Percentiles rank a stretch among this genome's conserved stretches.
These are phyloP conservation scores for Colletotrichum aenigma DNA, from an alignment of 2,329 filamentous ascomycete species.

Conservation along the genomic window DNA sequence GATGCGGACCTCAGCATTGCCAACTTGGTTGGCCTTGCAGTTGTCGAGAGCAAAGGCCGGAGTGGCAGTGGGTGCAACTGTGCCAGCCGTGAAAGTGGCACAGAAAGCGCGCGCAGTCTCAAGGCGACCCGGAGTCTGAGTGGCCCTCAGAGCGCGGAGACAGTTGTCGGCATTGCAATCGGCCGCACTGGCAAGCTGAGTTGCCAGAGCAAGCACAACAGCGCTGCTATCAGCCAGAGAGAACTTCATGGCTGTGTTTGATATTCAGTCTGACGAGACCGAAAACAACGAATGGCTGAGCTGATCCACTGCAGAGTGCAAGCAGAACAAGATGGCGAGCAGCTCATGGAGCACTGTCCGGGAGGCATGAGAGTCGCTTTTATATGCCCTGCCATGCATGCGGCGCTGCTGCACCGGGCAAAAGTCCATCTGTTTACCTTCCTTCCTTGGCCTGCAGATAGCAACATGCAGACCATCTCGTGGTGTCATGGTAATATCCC, in stretches of 20 bases:
- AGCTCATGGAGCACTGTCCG: not conserved
- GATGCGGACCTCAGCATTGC: not conserved
- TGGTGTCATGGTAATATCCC: not conserved
- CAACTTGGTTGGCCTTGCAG: not conserved
- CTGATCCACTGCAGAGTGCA: not conserved
- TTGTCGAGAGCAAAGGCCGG: not conserved
- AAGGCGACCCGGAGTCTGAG: constrained; percentile 32
- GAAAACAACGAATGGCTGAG: not conserved
- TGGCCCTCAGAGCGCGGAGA: constrained; percentile 36
- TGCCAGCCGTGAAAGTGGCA: not conserved
- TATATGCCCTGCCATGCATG: not conserved
- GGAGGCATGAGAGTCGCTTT: not conserved
- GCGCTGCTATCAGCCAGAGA: not conserved
- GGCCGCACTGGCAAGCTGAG: not conserved
- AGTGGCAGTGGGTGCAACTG: not conserved
- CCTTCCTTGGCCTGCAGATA: not conserved
- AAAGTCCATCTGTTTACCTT: not conserved
- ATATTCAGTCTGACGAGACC: not conserved
- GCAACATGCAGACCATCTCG: not conserved
- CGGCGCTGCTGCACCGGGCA: not conserved
- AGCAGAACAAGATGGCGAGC: not conserved
- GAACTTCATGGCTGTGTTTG: not conserved
- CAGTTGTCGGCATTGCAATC: constrained; percentile 37
- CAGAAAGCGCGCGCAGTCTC: constrained; percentile 34
- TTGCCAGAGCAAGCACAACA: not conserved